Conservation (phyloP, 2,329 filamentous ascomycete genomes). For the Colletotrichum sp. region DNA sequence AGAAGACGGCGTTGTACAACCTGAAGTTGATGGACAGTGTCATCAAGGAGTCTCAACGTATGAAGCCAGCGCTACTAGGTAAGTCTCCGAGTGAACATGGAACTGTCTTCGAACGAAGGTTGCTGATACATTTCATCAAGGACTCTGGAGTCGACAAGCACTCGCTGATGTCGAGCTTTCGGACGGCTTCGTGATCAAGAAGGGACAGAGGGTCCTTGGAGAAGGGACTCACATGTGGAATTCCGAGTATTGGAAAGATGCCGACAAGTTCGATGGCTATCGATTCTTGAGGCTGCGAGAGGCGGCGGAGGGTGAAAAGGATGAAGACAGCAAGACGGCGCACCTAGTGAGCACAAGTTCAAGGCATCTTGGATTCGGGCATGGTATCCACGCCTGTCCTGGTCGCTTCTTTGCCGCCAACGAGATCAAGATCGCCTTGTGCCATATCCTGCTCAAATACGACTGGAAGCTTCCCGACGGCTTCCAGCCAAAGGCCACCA, state of each 20-base stretch:
- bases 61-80: conserved; percentile 25
- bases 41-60: conserved; percentile 28
- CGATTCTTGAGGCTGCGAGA: conserved; percentile 21
- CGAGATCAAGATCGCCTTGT: conserved; percentile 38
- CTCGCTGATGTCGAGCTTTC: conserved; percentile 19
- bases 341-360: conserved; percentile 38
- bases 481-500: not conserved
- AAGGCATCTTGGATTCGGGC: conserved; percentile 36
- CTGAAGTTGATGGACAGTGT: conserved; percentile 29
- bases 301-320: conserved; percentile 21
- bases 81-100: not conserved
- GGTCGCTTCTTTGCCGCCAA: conserved; percentile 42
- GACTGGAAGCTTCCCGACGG: conserved; percentile 25
- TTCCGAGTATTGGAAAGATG: conserved; percentile 16
- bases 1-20: conserved; percentile 25
- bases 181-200: conserved; percentile 23
- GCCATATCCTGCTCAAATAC: conserved; percentile 34
- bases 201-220: conserved; percentile 18
- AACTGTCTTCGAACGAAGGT: not conserved
- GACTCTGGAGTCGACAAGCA: not conserved
- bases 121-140: not conserved
- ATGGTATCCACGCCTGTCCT: conserved; percentile 41
- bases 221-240: conserved; percentile 23
- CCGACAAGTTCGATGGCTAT: conserved; percentile 23
- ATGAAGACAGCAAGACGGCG: conserved; percentile 11